Evolutionary conservation across 1,284 basidiomycete genomes (phyloP).

Genomic region (Ceratobasidium sp.): DNA sequence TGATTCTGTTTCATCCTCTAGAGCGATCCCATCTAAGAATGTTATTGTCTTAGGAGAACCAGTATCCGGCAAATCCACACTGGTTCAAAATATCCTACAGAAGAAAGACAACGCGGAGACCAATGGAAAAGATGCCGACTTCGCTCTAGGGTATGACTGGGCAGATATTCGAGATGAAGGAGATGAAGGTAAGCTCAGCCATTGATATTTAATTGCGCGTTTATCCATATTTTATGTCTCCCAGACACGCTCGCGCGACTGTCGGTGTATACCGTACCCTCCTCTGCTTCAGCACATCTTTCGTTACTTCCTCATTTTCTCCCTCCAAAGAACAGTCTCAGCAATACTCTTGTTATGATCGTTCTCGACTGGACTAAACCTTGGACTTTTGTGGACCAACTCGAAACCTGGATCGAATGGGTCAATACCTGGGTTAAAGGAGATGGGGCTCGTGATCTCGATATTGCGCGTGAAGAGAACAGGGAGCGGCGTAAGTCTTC

Average conservation of each 20-base stretch:
- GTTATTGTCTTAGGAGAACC: conserved; percentile 83
- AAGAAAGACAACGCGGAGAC: conserved; percentile 60
- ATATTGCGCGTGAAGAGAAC: conserved; percentile 79
- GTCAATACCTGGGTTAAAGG: conserved; percentile 82
- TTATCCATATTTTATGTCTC: conserved; percentile 15
- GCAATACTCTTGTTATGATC: conserved; percentile 86
- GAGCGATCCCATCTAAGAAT: conserved; percentile 87
- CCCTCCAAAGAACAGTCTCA: conserved; percentile 72
- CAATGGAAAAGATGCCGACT: conserved; percentile 67
- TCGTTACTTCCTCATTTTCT: conserved; percentile 86
- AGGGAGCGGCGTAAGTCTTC: conserved; percentile 79
- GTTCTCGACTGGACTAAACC: conserved; percentile 96
- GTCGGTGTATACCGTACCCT: conserved; percentile 90
- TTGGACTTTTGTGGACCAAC: conserved; percentile 89
- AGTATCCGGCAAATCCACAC: conserved; percentile 77
- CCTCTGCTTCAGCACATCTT: conserved; percentile 76
- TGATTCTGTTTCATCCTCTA: conserved; percentile 84
- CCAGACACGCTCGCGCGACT: conserved; percentile 85
- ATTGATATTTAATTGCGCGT: conserved; percentile 46
- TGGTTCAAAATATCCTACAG: conserved; percentile 75
- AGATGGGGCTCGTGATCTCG: conserved; percentile 71
- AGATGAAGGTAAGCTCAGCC: conserved; percentile 75
- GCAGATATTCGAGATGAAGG: conserved; percentile 85
- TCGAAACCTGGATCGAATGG: conserved; percentile 87
- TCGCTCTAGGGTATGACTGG: conserved; percentile 89